phyloP scores from a whole-genome alignment of 2,329 filamentous ascomycete species.

The Bipolaris zeicola region DNA sequence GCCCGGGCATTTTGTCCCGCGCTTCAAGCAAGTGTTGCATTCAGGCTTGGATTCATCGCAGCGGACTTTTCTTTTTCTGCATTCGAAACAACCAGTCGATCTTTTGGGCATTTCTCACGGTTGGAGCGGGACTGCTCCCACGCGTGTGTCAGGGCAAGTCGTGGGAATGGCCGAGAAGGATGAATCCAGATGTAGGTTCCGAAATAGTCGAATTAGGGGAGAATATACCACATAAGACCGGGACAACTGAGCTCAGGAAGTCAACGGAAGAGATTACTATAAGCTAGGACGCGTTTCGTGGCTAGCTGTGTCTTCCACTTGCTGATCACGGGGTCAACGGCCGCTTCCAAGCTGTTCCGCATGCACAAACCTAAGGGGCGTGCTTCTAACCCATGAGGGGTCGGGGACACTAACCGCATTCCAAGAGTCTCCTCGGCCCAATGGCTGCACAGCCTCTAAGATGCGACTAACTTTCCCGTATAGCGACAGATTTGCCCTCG shows the following conservation, averaged over 20 bases:
- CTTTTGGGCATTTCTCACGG: constrained; percentile 45
- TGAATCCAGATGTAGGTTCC: background rate
- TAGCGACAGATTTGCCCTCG: background rate
- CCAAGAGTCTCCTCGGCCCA: background rate
- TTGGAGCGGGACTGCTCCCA: constrained; percentile 10
- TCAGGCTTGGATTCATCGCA: constrained; percentile 46
- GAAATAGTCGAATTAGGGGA: background rate
- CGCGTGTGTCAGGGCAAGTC: constrained; percentile 1
- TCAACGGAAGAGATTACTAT: constrained; percentile 2
- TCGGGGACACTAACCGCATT: background rate
- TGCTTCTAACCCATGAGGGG: constrained; percentile 1
- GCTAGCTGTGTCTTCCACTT: constrained; percentile 15
- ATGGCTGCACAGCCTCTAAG: background rate
- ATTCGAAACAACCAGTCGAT: constrained; percentile 46
- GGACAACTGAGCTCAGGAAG: constrained; percentile 1
- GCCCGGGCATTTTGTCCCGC: constrained; percentile 45
- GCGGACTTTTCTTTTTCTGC: constrained; percentile 46
- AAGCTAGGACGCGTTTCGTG: constrained; percentile 18
- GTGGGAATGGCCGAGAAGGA: background rate
- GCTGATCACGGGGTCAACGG: background rate
- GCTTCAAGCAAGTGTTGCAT: constrained; percentile 42
- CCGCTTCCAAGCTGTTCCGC: constrained; percentile 11
- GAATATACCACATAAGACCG: constrained; percentile 6
- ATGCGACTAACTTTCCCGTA: background rate
- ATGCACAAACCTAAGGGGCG: constrained; percentile 1